Evolutionary conservation across 768 basidiomycete species (phyloP).

Genomic region (Pisolithus orientalis): DNA sequence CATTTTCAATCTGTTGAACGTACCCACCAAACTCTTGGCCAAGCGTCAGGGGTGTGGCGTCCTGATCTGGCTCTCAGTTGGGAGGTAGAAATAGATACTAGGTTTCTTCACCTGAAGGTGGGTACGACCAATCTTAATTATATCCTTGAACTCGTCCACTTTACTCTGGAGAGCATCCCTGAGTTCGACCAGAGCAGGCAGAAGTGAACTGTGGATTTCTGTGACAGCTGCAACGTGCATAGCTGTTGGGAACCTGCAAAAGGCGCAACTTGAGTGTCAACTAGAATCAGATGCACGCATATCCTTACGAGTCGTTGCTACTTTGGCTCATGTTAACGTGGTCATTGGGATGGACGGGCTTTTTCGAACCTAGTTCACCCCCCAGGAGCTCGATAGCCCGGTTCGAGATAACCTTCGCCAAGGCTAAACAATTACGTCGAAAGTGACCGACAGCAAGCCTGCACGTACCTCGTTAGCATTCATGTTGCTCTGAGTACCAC

Average conservation of each 20-base stretch:
- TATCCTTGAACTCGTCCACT: constrained; percentile 75
- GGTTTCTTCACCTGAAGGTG: constrained; percentile 65
- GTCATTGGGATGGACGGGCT: constrained; percentile 97
- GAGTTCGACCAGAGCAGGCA: constrained; percentile 83
- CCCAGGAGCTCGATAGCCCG: constrained; percentile 96
- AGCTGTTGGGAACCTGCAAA: constrained; percentile 86
- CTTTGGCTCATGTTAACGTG: constrained; percentile 99
- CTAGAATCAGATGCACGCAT: not conserved
- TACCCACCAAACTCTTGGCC: constrained; percentile 99
- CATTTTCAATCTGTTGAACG: constrained; percentile 89
- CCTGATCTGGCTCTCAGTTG: constrained; percentile 38
- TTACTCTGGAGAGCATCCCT: constrained; percentile 82
- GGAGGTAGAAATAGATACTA: not conserved
- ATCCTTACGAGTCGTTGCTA: constrained; percentile 90
- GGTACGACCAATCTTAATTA: constrained; percentile 98
- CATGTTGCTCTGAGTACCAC: constrained; percentile 99
- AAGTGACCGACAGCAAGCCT: not conserved
- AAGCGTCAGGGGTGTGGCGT: constrained; percentile 94
- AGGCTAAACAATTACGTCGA: not conserved
- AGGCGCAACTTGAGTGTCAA: not conserved
- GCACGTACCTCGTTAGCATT: constrained; percentile 84
- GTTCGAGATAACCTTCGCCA: constrained; percentile 85
- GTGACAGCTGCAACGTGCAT: constrained; percentile 98
- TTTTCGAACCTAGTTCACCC: constrained; percentile 92
- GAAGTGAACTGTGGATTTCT: constrained; percentile 70